These are phyloP conservation scores for Hypoxylon sp. DNA, from an alignment of 2,329 filamentous ascomycete genomes.

Conservation along the genomic window DNA sequence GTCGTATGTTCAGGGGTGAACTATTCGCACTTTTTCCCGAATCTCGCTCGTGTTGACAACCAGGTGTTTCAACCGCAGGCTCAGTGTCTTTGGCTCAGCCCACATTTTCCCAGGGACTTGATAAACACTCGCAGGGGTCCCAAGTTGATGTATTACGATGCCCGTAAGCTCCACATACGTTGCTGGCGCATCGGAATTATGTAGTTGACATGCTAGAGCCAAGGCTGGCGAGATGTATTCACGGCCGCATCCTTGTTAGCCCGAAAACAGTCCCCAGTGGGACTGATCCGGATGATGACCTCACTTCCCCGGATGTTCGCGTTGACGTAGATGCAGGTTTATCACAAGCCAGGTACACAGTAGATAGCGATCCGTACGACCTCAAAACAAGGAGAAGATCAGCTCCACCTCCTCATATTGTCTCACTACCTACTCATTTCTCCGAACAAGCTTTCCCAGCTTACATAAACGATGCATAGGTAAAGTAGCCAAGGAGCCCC, in stretches of 20 bases:
- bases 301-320: background rate
- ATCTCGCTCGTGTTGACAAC: background rate
- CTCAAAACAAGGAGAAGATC: slow-evolving; percentile 1
- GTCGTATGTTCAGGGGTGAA: slow-evolving; percentile 1
- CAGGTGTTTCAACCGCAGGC: background rate
- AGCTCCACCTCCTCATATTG: background rate
- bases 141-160: background rate
- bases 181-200: slow-evolving; percentile 2
- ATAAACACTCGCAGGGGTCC: background rate
- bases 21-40: background rate
- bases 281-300: background rate
- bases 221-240: background rate
- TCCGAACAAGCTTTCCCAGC: slow-evolving; percentile 5
- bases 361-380: background rate
- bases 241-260: background rate
- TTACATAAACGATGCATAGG: slow-evolving; percentile 31
- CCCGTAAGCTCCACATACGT: background rate
- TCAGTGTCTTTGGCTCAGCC: background rate
- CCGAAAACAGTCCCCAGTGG: background rate
- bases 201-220: background rate
- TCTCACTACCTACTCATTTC: background rate
- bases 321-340: slow-evolving; percentile 1
- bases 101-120: background rate
- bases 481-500: slow-evolving; percentile 4
- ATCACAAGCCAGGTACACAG: background rate